phyloP scores from a whole-genome alignment of 2,329 filamentous ascomycete species.

The Fusarium xylarioides region DNA sequence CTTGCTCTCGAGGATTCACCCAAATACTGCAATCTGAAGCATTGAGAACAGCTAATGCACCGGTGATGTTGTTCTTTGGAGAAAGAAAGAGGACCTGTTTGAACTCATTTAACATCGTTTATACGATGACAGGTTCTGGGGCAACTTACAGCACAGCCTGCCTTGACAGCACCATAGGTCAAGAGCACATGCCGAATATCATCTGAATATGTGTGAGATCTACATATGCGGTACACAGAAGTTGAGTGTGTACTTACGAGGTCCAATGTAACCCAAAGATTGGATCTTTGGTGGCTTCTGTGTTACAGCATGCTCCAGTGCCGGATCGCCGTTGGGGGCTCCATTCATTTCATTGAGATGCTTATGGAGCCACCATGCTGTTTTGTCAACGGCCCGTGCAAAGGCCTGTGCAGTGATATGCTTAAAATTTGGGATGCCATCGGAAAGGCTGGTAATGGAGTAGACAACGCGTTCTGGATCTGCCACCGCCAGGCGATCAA shows the following conservation, averaged over 20 bases:
- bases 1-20: slow-evolving; percentile 38
- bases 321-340: background rate
- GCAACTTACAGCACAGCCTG: background rate
- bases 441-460: background rate
- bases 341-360: background rate
- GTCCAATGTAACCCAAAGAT: background rate
- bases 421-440: background rate
- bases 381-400: background rate
- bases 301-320: background rate
- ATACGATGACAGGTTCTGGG: background rate
- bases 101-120: background rate
- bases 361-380: background rate
- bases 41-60: slow-evolving; percentile 46
- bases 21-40: slow-evolving; percentile 45
- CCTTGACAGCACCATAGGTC: background rate
- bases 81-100: slow-evolving; percentile 47
- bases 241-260: background rate
- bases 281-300: background rate
- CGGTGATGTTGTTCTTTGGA: slow-evolving; percentile 47
- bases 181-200: background rate
- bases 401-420: background rate
- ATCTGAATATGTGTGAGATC: background rate
- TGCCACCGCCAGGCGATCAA: background rate
- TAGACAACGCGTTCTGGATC: background rate
- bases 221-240: rapidly evolving